A percentile compares a stretch with the other conserved stretches of the same genome.
Evolutionary conservation across 2,329 filamentous ascomycete genomes (phyloP).

Genomic region (Trichothecium sympodiale): DNA sequence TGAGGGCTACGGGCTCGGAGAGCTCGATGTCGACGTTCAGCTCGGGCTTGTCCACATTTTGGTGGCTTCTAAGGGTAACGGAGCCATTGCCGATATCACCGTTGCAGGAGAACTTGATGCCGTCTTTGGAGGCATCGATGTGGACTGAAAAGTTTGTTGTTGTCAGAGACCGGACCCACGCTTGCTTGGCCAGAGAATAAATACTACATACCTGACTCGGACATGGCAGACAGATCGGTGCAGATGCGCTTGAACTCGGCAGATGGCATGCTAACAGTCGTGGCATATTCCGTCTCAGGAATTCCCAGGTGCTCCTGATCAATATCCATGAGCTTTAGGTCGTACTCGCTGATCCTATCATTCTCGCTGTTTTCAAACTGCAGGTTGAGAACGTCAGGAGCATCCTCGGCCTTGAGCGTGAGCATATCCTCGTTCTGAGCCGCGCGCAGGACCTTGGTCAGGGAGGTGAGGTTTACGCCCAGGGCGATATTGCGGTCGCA

Average conservation of each 20-base stretch:
- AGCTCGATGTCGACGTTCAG: constrained; percentile 82
- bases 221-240: constrained; percentile 81
- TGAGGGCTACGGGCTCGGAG: constrained; percentile 83
- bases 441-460: constrained; percentile 93
- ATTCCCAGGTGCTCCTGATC: constrained; percentile 99
- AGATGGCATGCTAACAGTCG: constrained; percentile 81
- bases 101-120: constrained; percentile 85
- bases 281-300: constrained; percentile 95
- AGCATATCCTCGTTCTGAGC: constrained; percentile 91
- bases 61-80: constrained; percentile 82
- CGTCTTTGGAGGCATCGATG: constrained; percentile 94
- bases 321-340: constrained; percentile 99
- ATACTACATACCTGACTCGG: constrained; percentile 71
- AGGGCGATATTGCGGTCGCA: constrained; percentile 99
- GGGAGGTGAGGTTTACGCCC: constrained; percentile 89
- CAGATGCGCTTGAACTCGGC: constrained; percentile 91
- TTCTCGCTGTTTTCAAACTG: constrained; percentile 83
- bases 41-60: constrained; percentile 79
- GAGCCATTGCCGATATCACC: constrained; percentile 95
- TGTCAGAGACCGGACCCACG: no score
- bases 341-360: constrained; percentile 95
- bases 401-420: constrained; percentile 94
- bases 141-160: constrained; percentile 46
- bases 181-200: no score
- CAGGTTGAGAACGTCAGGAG: constrained; percentile 89